Evolutionary conservation across 2,329 filamentous ascomycete genomes (phyloP), one percentile per base, ranked within the genome.

Genomic region (Penicillium sp.): DNA sequence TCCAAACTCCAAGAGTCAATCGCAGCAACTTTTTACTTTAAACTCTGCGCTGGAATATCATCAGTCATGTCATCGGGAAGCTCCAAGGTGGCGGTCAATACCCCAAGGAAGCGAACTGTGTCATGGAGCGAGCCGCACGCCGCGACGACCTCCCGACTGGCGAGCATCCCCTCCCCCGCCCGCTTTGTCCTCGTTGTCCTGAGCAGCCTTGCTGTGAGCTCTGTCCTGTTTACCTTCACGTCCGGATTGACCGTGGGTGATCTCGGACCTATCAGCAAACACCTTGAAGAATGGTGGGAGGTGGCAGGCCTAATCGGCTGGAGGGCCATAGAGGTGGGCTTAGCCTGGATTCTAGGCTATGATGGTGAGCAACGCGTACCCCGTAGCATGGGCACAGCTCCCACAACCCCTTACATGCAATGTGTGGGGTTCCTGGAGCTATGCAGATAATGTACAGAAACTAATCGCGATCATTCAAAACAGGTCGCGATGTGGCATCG

Each of bases 281-380:
- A 77, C 49, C 70, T 82, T 52, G 81, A 85, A 42, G 78, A 79
- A 44, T 82, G 81, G 76, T 71, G 73, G 64, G 82, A 88, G 65
- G 77, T 89, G 25, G 75, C 69, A 5, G 74, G 71, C 13, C 64
- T 82, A 53, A 63, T 84, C 43, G 76, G 60, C 10, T 80, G 76
- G 75, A 78, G 88, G 80, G 66, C 71, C 13, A 68, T 83, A 39
- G 84, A 90, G 66, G 76, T 95, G 45, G 81, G 76, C 19, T 64
- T 91, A 39, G 85, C 81, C 39, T 95, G 89, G 89, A 80, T 80
- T 60, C 76, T 83, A 36, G 78, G 83, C 55, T 88, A 87, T 65
- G 89, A 95, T 68, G 67, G 74, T 76, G 54, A 53, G 68, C 57
- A 28, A 16, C 11, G 7, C 13, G 10, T 31, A 8, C 5, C n/a